Conservation (phyloP, 257 asterid genomes). For the Solanum stenotomum region DNA sequence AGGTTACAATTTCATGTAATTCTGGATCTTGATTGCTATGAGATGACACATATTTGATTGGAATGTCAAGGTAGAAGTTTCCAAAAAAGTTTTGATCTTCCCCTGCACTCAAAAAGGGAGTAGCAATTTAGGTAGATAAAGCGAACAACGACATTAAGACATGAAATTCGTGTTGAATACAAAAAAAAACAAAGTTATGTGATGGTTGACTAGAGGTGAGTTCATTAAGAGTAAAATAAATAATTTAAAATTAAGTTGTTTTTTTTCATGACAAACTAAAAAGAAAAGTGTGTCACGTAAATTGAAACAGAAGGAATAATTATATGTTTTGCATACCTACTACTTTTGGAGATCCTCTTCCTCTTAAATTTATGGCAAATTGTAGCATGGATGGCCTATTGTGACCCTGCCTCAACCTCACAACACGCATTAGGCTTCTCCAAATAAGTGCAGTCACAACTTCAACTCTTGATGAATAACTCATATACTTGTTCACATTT, state of each 20-base stretch:
- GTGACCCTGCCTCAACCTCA: neutral
- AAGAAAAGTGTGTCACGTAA: neutral
- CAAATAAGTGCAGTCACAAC: conserved; percentile 8
- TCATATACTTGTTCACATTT: neutral
- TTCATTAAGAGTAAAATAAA: no score
- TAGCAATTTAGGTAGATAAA: neutral
- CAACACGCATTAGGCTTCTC: neutral
- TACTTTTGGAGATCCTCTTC: neutral
- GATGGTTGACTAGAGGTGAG: neutral
- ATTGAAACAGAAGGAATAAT: neutral
- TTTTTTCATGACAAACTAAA: no score
- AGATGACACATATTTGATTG: neutral
- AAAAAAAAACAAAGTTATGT: neutral
- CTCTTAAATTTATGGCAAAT: neutral
- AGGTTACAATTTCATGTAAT: neutral
- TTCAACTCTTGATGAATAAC: conserved; percentile 1
- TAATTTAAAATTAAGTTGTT: neutral
- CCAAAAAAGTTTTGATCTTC: conserved; percentile 1
- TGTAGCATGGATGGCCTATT: neutral
- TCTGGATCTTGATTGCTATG: neutral
- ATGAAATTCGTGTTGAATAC: no score
- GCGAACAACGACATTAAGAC: neutral
- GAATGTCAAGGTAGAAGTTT: neutral
- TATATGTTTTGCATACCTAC: neutral
- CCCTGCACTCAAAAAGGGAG: neutral